Conservation (phyloP, 257 asterid species). For the Anisodus acutangulus region DNA sequence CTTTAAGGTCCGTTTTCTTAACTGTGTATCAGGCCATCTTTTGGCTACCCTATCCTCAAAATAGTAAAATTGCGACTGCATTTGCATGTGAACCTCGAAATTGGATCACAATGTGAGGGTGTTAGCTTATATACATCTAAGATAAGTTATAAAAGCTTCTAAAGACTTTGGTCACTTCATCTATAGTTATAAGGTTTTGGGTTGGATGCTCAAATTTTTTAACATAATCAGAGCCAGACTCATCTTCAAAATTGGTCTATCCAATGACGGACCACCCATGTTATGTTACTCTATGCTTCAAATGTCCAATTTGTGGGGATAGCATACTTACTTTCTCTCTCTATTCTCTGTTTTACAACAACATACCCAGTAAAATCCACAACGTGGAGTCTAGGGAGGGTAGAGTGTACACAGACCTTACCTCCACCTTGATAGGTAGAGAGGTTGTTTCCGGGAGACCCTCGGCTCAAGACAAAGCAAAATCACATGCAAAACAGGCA, state of each 20-base stretch:
- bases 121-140: not conserved
- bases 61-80: not conserved
- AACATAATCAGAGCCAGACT: not conserved
- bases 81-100: not conserved
- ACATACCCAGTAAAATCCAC: too few relatives aligned
- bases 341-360: not conserved
- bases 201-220: constrained; percentile 13
- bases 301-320: not conserved
- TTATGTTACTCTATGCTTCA: constrained; percentile 8
- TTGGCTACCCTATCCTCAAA: not conserved
- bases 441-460: too few relatives aligned
- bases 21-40: too few relatives aligned
- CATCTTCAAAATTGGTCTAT: not conserved
- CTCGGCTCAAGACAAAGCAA: too few relatives aligned
- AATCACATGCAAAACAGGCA: too few relatives aligned
- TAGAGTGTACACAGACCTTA: too few relatives aligned
- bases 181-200: not conserved
- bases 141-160: not conserved
- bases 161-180: not conserved
- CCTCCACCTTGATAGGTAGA: too few relatives aligned
- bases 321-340: not conserved
- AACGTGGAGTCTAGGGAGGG: too few relatives aligned
- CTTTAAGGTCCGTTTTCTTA: not conserved
- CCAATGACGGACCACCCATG: constrained; percentile 8
- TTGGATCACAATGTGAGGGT: constrained; percentile 2